phyloP scores from a whole-genome alignment of 306 rosid genomes.

The Hippophae tibetana region DNA sequence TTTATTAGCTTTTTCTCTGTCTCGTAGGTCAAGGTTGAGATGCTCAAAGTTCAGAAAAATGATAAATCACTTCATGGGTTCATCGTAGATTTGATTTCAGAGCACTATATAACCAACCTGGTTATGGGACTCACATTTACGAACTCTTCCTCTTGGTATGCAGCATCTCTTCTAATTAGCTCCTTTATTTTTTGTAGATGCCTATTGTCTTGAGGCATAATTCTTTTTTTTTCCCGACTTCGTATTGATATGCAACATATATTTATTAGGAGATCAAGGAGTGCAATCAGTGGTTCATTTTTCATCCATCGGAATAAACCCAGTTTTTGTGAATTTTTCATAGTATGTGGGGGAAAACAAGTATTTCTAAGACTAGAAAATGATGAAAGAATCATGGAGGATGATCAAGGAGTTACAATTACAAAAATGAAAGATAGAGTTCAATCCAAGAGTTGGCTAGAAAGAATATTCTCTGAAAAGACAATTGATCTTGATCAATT shows the following conservation, averaged over 20 bases:
- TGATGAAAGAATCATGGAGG: slow-evolving; percentile 55
- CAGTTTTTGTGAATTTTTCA: slow-evolving; percentile 53
- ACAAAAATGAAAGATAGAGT: slow-evolving; percentile 36
- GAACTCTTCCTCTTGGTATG: slow-evolving; percentile 49
- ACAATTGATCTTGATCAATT: slow-evolving; percentile 17
- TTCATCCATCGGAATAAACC: slow-evolving; percentile 65
- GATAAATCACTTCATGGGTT: slow-evolving; percentile 51
- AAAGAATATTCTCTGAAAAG: slow-evolving; percentile 42
- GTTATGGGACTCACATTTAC: slow-evolving; percentile 60
- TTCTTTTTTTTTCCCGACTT: not conserved
- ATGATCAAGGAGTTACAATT: slow-evolving; percentile 47
- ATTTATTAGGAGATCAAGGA: slow-evolving; percentile 50
- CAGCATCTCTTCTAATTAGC: not conserved
- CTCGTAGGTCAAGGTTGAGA: slow-evolving; percentile 50
- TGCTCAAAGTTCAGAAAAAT: slow-evolving; percentile 34
- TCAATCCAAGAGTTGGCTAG: slow-evolving; percentile 37
- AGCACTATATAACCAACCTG: slow-evolving; percentile 49
- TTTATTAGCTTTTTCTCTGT: not conserved
- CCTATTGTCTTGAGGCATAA: not conserved
- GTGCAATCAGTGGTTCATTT: slow-evolving; percentile 57
- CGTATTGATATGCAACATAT: not conserved
- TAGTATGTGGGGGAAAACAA: slow-evolving; percentile 70
- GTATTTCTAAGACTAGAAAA: slow-evolving; percentile 40
- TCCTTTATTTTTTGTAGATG: not conserved
- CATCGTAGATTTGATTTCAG: slow-evolving; percentile 47